Evolutionary conservation across 2,329 filamentous ascomycete genomes (phyloP).

Genomic region (Stachybotrys echinatus): DNA sequence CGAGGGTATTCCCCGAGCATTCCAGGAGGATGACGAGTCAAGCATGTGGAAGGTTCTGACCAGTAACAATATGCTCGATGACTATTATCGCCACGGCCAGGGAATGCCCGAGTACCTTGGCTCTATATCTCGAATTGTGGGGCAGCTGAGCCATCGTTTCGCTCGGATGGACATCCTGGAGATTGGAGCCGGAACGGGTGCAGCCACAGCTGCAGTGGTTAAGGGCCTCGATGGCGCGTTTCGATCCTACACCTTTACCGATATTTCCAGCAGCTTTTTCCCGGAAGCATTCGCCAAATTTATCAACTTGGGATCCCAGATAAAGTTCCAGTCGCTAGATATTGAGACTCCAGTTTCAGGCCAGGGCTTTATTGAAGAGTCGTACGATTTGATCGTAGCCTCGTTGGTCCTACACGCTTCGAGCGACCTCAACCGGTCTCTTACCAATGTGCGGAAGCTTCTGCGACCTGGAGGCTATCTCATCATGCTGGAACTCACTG

Average conservation of each 20-base stretch:
- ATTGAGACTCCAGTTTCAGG: constrained; percentile 11
- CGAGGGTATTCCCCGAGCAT: too few relatives aligned
- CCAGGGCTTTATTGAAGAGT: constrained; percentile 23
- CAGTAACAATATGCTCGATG: too few relatives aligned
- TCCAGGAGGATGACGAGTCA: too few relatives aligned
- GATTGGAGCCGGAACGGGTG: too few relatives aligned
- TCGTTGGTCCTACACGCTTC: constrained; percentile 34
- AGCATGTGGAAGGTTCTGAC: too few relatives aligned
- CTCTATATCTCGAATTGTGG: constrained; percentile 16
- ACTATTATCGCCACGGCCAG: too few relatives aligned
- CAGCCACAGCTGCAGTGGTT: too few relatives aligned
- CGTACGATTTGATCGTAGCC: constrained; percentile 34
- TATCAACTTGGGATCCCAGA: background rate
- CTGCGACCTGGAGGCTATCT: constrained; percentile 40
- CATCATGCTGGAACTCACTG: constrained; percentile 32
- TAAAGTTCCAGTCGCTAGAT: background rate
- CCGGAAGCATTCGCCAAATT: background rate
- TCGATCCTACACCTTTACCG: background rate
- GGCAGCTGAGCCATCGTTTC: background rate
- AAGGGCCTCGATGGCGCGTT: background rate
- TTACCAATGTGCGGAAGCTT: constrained; percentile 25
- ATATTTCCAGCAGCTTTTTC: background rate
- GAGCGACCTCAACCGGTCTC: constrained; percentile 12
- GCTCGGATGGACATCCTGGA: too few relatives aligned
- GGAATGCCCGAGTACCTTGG: too few relatives aligned